A percentile compares a stretch with the other conserved stretches of the same genome.
These are phyloP conservation scores for Pelargonium citronellum DNA, from an alignment of 441 rosid species.

Conservation along the genomic window DNA sequence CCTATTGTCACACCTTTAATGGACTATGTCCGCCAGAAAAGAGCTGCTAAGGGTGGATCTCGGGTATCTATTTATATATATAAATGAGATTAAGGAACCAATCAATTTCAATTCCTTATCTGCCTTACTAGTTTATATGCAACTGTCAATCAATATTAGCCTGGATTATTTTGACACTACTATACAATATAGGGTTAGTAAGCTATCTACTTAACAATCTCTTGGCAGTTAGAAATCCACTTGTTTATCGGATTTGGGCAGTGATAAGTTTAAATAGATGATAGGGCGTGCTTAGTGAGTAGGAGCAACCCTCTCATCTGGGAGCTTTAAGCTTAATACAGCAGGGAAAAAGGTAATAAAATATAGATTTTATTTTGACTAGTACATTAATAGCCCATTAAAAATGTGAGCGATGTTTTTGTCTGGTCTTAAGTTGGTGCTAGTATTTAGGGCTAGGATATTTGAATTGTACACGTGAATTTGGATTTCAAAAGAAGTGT, in stretches of 20 bases:
- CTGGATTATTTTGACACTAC: not conserved
- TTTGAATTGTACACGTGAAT: not conserved
- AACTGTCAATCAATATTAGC: not conserved
- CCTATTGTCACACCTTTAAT: slow-evolving; percentile 64
- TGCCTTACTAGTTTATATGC: not conserved
- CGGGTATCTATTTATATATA: slow-evolving; percentile 34
- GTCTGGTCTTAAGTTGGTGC: not conserved
- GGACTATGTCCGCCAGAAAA: slow-evolving; percentile 73
- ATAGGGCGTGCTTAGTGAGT: too few species aligned
- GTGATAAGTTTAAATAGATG: too few species aligned
- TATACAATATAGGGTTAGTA: not conserved
- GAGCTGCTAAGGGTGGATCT: slow-evolving; percentile 47
- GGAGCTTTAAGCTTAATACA: not conserved
- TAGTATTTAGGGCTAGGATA: not conserved
- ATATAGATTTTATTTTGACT: not conserved
- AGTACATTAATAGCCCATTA: not conserved
- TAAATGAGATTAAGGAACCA: not conserved
- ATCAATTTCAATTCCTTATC: not conserved
- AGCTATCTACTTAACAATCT: not conserved
- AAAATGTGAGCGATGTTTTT: not conserved
- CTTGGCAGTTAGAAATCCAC: not conserved
- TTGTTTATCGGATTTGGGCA: not conserved
- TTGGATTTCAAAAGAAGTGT: not conserved
- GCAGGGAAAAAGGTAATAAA: not conserved
- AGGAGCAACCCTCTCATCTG: too few species aligned